Evolutionary conservation across 176 grass and related monocot species (phyloP).

Genomic region (Oryza longistaminata): DNA sequence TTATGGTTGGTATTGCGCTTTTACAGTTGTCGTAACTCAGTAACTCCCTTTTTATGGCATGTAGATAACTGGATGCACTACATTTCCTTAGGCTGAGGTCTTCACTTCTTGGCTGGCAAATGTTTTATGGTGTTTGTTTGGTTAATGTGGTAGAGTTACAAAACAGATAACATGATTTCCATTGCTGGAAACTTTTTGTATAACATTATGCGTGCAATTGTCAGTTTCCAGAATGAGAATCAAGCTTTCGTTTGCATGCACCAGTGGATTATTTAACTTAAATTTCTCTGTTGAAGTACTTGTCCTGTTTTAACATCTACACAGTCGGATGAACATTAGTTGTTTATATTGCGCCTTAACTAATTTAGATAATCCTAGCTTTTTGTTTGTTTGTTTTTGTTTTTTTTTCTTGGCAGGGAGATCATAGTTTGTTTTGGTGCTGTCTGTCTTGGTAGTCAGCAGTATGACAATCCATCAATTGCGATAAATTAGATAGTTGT

Average conservation of each 20-base stretch:
- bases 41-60: background rate
- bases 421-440: background rate
- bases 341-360: background rate
- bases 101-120: constrained; percentile 7
- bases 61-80: background rate
- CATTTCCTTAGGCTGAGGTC: background rate
- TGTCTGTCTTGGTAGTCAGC: background rate
- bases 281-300: background rate
- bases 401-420: no score
- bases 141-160: background rate
- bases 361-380: background rate
- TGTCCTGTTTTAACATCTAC: background rate
- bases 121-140: background rate
- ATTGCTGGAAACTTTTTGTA: background rate
- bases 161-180: background rate
- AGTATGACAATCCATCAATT: background rate
- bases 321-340: background rate
- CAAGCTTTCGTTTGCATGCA: background rate
- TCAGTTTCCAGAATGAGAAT: background rate
- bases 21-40: background rate
- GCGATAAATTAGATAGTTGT: background rate
- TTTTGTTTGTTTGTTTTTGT: background rate
- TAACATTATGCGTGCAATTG: background rate
- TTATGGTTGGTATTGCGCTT: background rate
- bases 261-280: background rate